Evolutionary conservation across 345 rosid species (phyloP).

Genomic region (Lenwebbia sp.): DNA sequence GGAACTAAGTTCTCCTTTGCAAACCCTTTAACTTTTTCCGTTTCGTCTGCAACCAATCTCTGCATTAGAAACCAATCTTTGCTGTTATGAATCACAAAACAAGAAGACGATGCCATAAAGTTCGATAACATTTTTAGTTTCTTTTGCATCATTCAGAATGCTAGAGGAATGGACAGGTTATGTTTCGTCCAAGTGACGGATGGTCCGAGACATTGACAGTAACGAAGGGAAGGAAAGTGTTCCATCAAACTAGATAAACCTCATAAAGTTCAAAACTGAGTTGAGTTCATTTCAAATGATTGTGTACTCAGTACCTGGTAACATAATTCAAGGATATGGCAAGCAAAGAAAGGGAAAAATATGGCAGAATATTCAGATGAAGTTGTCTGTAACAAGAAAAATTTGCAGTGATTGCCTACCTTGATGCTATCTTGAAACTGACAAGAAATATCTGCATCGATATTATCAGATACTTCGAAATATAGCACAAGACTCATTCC

Average conservation of each 20-base stretch:
- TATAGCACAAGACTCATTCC: conserved; percentile 81
- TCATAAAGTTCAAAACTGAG: not conserved
- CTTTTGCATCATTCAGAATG: not conserved
- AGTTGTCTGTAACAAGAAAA: not conserved
- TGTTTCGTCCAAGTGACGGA: not conserved
- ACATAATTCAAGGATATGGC: not conserved
- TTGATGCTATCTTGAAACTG: conserved; percentile 58
- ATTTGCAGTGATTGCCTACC: conserved; percentile 16
- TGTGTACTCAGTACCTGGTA: no score
- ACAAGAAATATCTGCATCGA: conserved; percentile 41
- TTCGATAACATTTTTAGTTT: not conserved
- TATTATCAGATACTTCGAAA: conserved; percentile 47
- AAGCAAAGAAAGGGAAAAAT: not conserved
- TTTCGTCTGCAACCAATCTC: conserved; percentile 61
- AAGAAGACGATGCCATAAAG: not conserved
- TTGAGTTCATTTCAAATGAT: not conserved
- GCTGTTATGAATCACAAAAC: not conserved
- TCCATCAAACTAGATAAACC: not conserved
- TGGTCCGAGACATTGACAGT: not conserved
- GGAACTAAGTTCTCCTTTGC: conserved; percentile 49
- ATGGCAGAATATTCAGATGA: not conserved
- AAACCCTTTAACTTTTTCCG: conserved; percentile 63
- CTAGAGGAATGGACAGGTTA: not conserved
- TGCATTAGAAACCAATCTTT: conserved; percentile 11
- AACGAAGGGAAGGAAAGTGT: not conserved